A percentile compares a stretch with the other conserved stretches of the same genome.
Conservation (phyloP, 495 filamentous ascomycete genomes). For the Neurospora sublineolata region DNA sequence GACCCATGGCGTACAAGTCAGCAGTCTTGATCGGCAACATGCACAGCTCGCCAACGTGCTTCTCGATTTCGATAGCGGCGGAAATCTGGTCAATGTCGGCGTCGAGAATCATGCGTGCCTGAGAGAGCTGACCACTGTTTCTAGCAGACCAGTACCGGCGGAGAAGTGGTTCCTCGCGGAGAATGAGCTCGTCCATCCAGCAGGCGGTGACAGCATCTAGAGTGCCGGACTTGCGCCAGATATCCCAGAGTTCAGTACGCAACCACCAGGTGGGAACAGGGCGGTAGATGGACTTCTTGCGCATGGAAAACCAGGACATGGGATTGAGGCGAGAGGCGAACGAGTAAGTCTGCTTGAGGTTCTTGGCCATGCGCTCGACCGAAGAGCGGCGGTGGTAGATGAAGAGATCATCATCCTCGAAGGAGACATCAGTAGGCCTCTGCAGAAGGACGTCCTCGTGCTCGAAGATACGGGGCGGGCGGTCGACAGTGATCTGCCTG, state of each 20-base stretch:
- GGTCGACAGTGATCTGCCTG: not conserved
- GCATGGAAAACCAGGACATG: conserved; percentile 5
- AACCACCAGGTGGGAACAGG: conserved; percentile 41
- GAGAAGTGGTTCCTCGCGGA: conserved; percentile 45
- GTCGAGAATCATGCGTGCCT: conserved; percentile 46
- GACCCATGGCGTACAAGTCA: conserved; percentile 53
- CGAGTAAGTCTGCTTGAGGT: not conserved
- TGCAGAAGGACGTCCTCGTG: conserved; percentile 13
- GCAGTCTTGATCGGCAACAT: conserved; percentile 50
- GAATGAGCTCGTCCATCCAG: conserved; percentile 51
- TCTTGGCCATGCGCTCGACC: conserved; percentile 4
- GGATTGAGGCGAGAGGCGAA: conserved; percentile 6
- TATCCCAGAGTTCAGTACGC: conserved; percentile 52
- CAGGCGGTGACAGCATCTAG: conserved; percentile 51
- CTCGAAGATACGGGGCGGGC: conserved; percentile 10
- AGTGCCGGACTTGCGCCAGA: conserved; percentile 47
- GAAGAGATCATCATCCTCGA: conserved; percentile 16
- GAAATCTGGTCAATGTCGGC: conserved; percentile 46
- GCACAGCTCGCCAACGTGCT: conserved; percentile 44
- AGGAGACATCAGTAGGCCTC: conserved; percentile 10
- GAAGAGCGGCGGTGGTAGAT: conserved; percentile 10
- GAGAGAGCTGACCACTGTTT: conserved; percentile 40
- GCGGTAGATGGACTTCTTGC: conserved; percentile 8
- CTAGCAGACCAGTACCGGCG: conserved; percentile 47
- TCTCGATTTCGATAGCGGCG: conserved; percentile 50